Base-by-base conservation (phyloP, 345 rosid species). In the Alliaria petiolata region DNA sequence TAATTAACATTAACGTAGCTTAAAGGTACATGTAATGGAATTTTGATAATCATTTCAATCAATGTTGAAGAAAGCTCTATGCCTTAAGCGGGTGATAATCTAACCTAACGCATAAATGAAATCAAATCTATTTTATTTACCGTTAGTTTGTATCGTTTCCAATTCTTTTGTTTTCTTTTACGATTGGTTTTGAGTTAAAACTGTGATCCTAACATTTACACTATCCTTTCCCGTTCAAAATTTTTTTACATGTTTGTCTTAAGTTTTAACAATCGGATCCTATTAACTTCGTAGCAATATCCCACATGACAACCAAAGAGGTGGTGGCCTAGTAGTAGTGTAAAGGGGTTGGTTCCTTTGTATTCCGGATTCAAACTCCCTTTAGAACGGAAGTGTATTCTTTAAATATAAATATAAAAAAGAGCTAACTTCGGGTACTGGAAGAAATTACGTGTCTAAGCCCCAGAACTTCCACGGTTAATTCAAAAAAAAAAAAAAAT, bases 1-100 rank as follows among this genome's bases (percentile, higher is more conserved):
- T 14, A 35, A 55, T 13, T n/a, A 38, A 57, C 38, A 74, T 47
- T 74, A 57, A 31, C 56, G 45, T 74, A 38, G 10, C 44, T 57
- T 65, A 60, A 70, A 61, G 35, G 44, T 61, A 57, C 31, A 57
- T 55, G 38, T 34, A 44, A 11, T 55, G 50, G 20, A 46, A 5
- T 19, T 13, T 62, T 39, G 35, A 56, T 65, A 5, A 22, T 72
- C 26, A 56, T 63, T 33, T 52, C 12, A 53, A 12, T 20, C 17
- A 26, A 2, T 55, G 22, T 34, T 5, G 13, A 55, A 47, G 26
- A 33, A 55, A 33, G 40, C 61, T 15, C 17, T 17, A 45, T 30
- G 31, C 8, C 13, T 5, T 49, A 22, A 50, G 33, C 55, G 6
- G 4, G 11, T 25, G 6, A 50, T 50, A 50, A 25, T 50, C 2